phyloP scores from a whole-genome alignment of 352 stramenopile genomes.

The Globisporangium spiculum region DNA sequence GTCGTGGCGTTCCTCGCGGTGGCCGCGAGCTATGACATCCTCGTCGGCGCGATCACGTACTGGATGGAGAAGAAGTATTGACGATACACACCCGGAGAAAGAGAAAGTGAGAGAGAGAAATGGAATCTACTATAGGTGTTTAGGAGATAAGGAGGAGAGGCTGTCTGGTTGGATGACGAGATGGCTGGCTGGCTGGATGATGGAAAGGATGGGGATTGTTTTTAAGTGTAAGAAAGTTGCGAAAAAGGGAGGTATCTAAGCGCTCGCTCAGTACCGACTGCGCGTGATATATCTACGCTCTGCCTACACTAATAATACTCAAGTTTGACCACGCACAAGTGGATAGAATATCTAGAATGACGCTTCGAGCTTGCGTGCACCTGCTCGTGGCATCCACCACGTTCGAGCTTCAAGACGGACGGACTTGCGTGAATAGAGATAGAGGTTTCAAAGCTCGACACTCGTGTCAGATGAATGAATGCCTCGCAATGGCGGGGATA shows the following conservation, averaged over 20 bases:
- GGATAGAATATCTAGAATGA: not conserved
- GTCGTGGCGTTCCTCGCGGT: slow-evolving; percentile 70
- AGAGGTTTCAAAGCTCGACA: not conserved
- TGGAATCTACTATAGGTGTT: not conserved
- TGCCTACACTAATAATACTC: not conserved
- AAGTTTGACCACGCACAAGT: not conserved
- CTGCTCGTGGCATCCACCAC: not conserved
- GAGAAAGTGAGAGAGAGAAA: not conserved
- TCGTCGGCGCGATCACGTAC: slow-evolving; percentile 64
- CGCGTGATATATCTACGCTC: too few relatives aligned
- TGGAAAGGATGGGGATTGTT: not conserved
- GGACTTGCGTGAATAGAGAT: not conserved
- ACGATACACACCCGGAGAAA: not conserved
- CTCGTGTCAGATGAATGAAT: not conserved
- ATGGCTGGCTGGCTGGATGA: not conserved
- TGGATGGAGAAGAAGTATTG: slow-evolving; percentile 78
- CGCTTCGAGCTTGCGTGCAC: not conserved
- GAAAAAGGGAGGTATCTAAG: not conserved
- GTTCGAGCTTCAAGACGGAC: not conserved
- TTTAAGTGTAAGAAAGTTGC: not conserved
- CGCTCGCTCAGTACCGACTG: too few relatives aligned
- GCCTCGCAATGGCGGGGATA: not conserved
- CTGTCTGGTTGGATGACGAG: not conserved
- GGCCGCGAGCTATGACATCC: slow-evolving; percentile 74
- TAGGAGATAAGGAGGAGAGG: not conserved